Base-by-base conservation (phyloP, 2,329 filamentous ascomycete species). In the Coniochaeta pulveracea region DNA sequence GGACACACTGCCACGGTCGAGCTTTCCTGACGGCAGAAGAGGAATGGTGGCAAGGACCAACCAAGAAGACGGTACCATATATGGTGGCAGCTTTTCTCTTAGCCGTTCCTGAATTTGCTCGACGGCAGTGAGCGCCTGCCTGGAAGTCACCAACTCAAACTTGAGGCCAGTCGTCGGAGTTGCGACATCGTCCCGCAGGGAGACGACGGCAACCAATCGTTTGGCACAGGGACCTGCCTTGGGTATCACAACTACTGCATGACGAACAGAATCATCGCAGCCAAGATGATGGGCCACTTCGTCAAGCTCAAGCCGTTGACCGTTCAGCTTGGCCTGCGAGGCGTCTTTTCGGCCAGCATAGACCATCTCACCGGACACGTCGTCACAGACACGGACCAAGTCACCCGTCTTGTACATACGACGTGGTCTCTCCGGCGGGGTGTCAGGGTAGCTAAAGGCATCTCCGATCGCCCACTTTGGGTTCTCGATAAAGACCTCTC, bases 1-100 rank as follows among this genome's bases (percentile, higher is more conserved):
- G 3, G 50, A 50, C 9, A 63, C 51, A 40, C 39, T 52, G 42
- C 51, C 32, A 51, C 50, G 46, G 39, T 52, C 45, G 4, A 45
- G 17, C 30, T 54, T 52, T 4, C 38, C 38, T 4, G 40, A 44
- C 6, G 35, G 25, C 9, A 41, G 34, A 5, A 43, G 14, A 1
- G 50, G 50, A 8, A 51, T 34, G 10, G 29, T 31, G 22, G 33
- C 18, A 3, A 50, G 17, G 1, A 43, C 35, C n/a, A 55, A 19
- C 35, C 41, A 52, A n/a, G 46, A 33, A 5, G 37, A 40, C 3
- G 52, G 52, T 2, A 55, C 34, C 51, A 54, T 54, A 36, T 50
- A 54, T 2, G 34, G 23, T 2, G 51, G 48, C 3, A 53, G 16
- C 50, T 56, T 56, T 58, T 29, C 40, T 47, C 38, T 34, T 47